Evolutionary conservation across 2,329 filamentous ascomycete genomes (phyloP).

Genomic region (Epichloe festucae): DNA sequence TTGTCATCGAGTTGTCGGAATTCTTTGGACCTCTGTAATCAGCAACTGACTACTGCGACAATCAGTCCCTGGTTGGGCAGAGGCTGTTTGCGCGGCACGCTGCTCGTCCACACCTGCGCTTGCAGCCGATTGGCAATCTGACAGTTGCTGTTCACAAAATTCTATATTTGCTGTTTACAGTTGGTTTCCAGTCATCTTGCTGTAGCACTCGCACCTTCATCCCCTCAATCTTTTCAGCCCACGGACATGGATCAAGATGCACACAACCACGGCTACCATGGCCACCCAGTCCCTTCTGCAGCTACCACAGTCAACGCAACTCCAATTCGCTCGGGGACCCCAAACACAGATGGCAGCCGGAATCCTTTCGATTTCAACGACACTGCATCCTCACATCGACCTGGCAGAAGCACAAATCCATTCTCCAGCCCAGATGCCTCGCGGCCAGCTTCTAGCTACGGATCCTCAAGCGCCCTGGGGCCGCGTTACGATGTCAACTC

Average conservation of each 20-base stretch:
- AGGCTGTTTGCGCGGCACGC: not conserved
- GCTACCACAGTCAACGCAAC: slow-evolving; percentile 26
- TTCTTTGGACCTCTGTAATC: not conserved
- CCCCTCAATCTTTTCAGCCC: not conserved
- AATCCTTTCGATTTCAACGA: slow-evolving; percentile 30
- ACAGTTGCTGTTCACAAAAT: too few species aligned
- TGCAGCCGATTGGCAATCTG: too few species aligned
- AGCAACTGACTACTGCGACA: too few species aligned
- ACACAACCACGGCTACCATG: slow-evolving; percentile 12
- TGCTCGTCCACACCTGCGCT: not conserved
- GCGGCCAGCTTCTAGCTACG: slow-evolving; percentile 34
- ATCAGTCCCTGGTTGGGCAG: not conserved
- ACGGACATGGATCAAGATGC: slow-evolving; percentile 17
- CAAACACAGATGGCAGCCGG: slow-evolving; percentile 25
- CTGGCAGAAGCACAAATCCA: slow-evolving; percentile 24
- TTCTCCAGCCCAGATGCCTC: slow-evolving; percentile 33
- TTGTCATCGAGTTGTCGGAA: not conserved
- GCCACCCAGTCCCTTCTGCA: slow-evolving; percentile 19
- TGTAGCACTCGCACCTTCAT: too few species aligned
- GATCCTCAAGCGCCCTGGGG: slow-evolving; percentile 27
- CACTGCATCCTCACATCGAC: slow-evolving; percentile 21
- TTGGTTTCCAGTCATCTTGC: too few species aligned
- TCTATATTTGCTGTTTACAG: too few species aligned
- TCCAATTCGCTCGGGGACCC: slow-evolving; percentile 28
- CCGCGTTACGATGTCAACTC: slow-evolving; percentile 24